Percentiles rank a stretch among this genome's conserved stretches.
phyloP scores from a whole-genome alignment of 2,329 filamentous ascomycete genomes.

The Colletotrichum lentis region DNA sequence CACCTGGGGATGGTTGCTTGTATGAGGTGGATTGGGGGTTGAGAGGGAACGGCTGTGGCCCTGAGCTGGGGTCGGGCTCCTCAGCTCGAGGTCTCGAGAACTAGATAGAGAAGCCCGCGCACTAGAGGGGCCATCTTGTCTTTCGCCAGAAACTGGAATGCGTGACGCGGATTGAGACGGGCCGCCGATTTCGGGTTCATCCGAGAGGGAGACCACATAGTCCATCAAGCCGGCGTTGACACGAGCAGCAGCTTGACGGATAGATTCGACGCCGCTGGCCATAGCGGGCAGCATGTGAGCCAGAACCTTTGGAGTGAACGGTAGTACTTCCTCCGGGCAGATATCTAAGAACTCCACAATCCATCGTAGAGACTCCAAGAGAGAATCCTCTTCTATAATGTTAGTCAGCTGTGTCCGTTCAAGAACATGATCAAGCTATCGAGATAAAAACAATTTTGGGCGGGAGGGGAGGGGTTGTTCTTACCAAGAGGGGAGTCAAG shows the following conservation, averaged over 20 bases:
- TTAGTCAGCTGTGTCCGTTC: background rate
- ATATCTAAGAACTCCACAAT: slow-evolving; percentile 97
- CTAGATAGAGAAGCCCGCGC: slow-evolving; percentile 62
- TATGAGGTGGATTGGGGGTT: slow-evolving; percentile 54
- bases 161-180: slow-evolving; percentile 51
- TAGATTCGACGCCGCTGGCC: slow-evolving; percentile 88
- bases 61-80: slow-evolving; percentile 59
- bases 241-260: slow-evolving; percentile 84
- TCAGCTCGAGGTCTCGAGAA: slow-evolving; percentile 61
- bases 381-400: slow-evolving; percentile 81
- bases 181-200: slow-evolving; percentile 63
- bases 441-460: background rate
- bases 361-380: slow-evolving; percentile 91
- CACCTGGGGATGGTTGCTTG: slow-evolving; percentile 57
- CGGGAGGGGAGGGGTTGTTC: slow-evolving; percentile 40
- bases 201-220: slow-evolving; percentile 89
- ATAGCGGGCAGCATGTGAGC: slow-evolving; percentile 93
- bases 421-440: background rate
- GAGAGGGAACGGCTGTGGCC: slow-evolving; percentile 56
- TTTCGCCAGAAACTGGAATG: slow-evolving; percentile 55
- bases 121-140: slow-evolving; percentile 57
- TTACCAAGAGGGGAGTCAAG: slow-evolving; percentile 82
- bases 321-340: slow-evolving; percentile 93
- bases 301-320: slow-evolving; percentile 90
- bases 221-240: slow-evolving; percentile 93